Evolutionary conservation across 768 basidiomycete genomes (phyloP).

Genomic region (Mycena polygramma): DNA sequence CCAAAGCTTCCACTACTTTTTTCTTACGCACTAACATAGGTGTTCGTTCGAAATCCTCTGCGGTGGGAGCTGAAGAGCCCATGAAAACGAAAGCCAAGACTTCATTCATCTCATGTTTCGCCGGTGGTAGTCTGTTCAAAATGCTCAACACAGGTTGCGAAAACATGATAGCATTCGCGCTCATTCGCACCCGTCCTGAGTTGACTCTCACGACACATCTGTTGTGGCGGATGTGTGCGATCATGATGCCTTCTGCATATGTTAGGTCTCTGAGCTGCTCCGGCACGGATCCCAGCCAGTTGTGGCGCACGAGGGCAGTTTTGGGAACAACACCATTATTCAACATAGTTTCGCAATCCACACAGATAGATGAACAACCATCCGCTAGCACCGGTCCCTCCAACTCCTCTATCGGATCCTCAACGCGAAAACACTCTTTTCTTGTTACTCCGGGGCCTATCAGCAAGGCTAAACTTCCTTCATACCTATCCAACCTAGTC

Average conservation of each 20-base stretch:
- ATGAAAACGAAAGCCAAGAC: conserved; percentile 32
- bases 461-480: neutral
- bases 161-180: conserved; percentile 47
- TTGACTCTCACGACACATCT: neutral
- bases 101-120: conserved; percentile 36
- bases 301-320: neutral
- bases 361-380: neutral
- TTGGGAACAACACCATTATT: conserved; percentile 6
- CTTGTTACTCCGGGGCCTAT: neutral
- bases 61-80: neutral
- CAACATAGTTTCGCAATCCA: neutral
- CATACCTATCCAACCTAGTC: neutral
- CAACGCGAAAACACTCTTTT: neutral
- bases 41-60: neutral
- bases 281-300: conserved; percentile 23
- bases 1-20: conserved; percentile 22
- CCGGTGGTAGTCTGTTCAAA: neutral
- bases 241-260: neutral
- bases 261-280: neutral
- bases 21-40: conserved; percentile 35
- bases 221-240: neutral
- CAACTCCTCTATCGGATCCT: neutral
- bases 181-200: neutral
- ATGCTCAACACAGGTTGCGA: conserved; percentile 42
- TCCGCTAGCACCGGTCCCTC: conserved; percentile 9